These are phyloP conservation scores for Angomonas deanei DNA, from an alignment of 208 protist species.

Conservation along the genomic window DNA sequence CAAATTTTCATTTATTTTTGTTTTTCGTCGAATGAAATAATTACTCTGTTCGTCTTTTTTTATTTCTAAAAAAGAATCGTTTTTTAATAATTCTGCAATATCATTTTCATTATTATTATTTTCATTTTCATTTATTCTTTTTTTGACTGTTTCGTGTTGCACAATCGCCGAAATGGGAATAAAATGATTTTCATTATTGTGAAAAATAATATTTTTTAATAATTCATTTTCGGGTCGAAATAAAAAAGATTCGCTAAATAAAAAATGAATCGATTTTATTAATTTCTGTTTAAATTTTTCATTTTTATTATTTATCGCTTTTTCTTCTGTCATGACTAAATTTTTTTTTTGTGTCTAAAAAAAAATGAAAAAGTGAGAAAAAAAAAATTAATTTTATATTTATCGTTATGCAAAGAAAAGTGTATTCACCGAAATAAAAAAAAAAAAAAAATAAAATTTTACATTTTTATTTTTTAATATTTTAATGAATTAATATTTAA, in stretches of 20 bases:
- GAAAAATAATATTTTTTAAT: not conserved
- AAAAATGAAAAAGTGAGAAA: conserved; percentile 2
- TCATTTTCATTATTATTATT: conserved; percentile 8
- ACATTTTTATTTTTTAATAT: conserved; percentile 1
- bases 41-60: not conserved
- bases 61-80: not conserved
- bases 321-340: no score
- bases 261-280: no score
- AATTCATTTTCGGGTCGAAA: conserved; percentile 2
- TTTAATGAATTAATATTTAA: not conserved
- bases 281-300: no score
- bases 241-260: conserved; percentile 4
- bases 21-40: not conserved
- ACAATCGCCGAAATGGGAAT: no score
- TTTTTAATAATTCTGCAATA: not conserved
- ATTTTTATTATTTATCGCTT: not conserved
- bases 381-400: not conserved
- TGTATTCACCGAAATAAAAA: conserved; percentile 1
- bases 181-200: no score
- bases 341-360: conserved; percentile 3
- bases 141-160: conserved; percentile 1
- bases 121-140: conserved; percentile 3
- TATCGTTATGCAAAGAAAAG: not conserved
- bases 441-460: not conserved
- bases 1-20: not conserved